Evolutionary conservation across 106 monocot genomes (phyloP).

Genomic region (Platanthera zijinensis): DNA sequence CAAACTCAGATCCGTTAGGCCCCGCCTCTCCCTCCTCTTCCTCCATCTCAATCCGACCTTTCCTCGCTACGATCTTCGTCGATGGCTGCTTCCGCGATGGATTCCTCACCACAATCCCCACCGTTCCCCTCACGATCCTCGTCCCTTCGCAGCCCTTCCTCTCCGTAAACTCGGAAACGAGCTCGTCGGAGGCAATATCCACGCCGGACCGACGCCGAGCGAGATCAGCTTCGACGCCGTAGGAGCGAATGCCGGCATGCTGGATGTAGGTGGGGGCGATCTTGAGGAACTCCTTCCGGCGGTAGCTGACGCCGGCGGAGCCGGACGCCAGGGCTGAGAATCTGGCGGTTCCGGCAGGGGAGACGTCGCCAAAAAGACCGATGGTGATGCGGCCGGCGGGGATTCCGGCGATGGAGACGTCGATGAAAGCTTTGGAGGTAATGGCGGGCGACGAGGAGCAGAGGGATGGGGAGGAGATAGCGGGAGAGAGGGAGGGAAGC

Average conservation of each 20-base stretch:
- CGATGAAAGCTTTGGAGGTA: constrained; percentile 6
- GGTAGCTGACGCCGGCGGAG: constrained; percentile 30
- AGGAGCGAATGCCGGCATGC: constrained; percentile 39
- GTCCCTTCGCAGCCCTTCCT: constrained; percentile 4
- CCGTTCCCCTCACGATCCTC: constrained; percentile 26
- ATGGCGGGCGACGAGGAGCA: background rate
- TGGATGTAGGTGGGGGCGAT: constrained; percentile 9
- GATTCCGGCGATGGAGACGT: background rate
- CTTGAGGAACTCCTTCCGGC: constrained; percentile 46
- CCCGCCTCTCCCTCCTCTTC: constrained; percentile 31
- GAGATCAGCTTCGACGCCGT: constrained; percentile 37
- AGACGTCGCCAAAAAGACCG: background rate
- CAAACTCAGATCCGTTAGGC: constrained; percentile 60
- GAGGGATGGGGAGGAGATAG: background rate
- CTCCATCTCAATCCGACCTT: constrained; percentile 42
- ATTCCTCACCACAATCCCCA: constrained; percentile 44
- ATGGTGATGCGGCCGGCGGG: constrained; percentile 6
- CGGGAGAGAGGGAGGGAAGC: background rate
- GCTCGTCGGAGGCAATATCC: constrained; percentile 7
- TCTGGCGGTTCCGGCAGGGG: background rate
- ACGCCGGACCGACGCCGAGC: constrained; percentile 10
- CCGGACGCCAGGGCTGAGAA: constrained; percentile 27
- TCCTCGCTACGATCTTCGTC: constrained; percentile 38
- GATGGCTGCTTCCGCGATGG: constrained; percentile 31
- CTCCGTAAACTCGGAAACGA: constrained; percentile 30